Conservation (phyloP, 768 basidiomycete species). For the Lactarius psammicola region DNA sequence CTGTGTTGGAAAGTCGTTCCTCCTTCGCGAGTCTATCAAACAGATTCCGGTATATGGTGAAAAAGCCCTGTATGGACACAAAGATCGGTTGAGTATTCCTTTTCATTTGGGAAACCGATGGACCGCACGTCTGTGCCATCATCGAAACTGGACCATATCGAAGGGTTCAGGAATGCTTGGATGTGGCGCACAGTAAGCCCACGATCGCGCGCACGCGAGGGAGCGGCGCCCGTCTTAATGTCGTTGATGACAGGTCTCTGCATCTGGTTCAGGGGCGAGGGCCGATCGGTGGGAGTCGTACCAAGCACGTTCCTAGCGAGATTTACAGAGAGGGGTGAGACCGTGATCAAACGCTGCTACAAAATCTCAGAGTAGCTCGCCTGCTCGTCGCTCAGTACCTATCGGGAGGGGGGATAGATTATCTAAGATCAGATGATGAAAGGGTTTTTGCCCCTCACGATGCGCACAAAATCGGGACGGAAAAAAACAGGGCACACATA, state of each 20-base stretch:
- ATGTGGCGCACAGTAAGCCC: slow-evolving; percentile 82
- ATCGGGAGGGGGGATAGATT: background rate
- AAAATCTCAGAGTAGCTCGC: slow-evolving; percentile 43
- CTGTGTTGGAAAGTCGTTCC: slow-evolving; percentile 52
- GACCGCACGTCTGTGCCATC: slow-evolving; percentile 56
- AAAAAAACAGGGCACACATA: too few relatives aligned
- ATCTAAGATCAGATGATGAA: background rate
- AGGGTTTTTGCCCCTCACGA: background rate
- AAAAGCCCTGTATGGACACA: slow-evolving; percentile 69
- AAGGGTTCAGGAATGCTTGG: slow-evolving; percentile 77
- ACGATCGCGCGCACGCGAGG: slow-evolving; percentile 56
- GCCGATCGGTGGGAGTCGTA: slow-evolving; percentile 92
- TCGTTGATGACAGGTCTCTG: slow-evolving; percentile 82
- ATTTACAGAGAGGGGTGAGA: slow-evolving; percentile 6
- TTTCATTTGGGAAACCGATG: slow-evolving; percentile 6
- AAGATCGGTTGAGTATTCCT: slow-evolving; percentile 5
- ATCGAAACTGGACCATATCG: slow-evolving; percentile 63
- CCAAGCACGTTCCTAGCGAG: slow-evolving; percentile 89
- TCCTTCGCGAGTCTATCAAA: slow-evolving; percentile 82
- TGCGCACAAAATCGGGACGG: background rate
- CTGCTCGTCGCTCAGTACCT: slow-evolving; percentile 95
- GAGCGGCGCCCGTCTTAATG: slow-evolving; percentile 65
- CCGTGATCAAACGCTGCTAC: background rate
- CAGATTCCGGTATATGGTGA: slow-evolving; percentile 81
- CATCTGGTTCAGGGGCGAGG: slow-evolving; percentile 77